These are phyloP conservation scores for Spinacia oleracea DNA, from an alignment of 179 eudicot genomes.

Conservation along the genomic window DNA sequence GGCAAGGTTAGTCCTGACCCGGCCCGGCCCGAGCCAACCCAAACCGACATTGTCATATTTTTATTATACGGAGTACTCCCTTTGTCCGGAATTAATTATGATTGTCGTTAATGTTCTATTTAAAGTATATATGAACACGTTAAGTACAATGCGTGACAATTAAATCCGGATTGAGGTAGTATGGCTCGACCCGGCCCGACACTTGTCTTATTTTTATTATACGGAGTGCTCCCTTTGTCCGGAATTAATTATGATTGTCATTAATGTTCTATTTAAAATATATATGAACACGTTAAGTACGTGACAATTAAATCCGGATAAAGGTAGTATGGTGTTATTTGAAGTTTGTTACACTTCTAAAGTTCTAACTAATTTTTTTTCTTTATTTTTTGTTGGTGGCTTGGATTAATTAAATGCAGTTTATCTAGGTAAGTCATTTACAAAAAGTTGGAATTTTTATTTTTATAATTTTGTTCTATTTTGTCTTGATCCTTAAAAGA, in stretches of 20 bases:
- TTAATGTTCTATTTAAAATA: not conserved
- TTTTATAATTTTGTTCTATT: not conserved
- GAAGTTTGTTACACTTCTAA: no score
- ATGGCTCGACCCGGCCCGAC: not conserved
- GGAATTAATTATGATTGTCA: no score
- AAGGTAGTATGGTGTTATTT: no score
- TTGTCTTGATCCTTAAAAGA: not conserved
- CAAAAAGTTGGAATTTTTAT: constrained; percentile 17
- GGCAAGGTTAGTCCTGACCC: constrained; percentile 52
- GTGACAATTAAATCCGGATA: not conserved
- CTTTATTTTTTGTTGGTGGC: not conserved
- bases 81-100: no score
- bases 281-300: no score
- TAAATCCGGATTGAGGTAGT: not conserved
- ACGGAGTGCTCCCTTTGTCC: no score
- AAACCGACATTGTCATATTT: not conserved
- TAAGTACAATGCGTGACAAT: no score
- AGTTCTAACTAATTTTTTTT: constrained; percentile 25
- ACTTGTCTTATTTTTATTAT: not conserved
- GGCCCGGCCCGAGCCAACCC: not conserved
- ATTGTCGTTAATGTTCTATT: no score
- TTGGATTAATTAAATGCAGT: constrained; percentile 40
- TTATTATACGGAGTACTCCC: constrained; percentile 9
- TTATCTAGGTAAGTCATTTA: constrained; percentile 63
- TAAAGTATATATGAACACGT: no score